Percentiles rank a stretch among this genome's conserved stretches.
Conservation (phyloP, 2,329 filamentous ascomycete species). For the Curvularia lunata region DNA sequence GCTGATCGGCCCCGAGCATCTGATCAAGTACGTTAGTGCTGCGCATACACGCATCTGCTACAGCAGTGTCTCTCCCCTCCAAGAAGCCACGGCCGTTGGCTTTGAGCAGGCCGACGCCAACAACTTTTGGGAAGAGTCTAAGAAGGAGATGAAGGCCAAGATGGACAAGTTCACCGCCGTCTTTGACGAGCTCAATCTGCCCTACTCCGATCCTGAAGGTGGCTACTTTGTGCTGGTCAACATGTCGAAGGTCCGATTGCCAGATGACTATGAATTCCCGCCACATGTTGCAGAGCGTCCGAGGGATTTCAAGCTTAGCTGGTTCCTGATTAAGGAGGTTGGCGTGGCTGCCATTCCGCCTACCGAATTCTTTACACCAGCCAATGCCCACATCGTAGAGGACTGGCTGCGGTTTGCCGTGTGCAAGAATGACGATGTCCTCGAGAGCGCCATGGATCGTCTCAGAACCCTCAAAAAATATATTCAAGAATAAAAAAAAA, state of each 20-base stretch:
- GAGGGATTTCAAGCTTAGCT: conserved; percentile 90
- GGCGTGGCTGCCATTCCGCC: conserved; percentile 96
- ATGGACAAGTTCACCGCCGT: conserved; percentile 82
- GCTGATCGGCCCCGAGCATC: conserved; percentile 84
- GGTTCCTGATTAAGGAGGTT: conserved; percentile 96
- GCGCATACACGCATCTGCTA: conserved; percentile 98
- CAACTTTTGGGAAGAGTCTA: conserved; percentile 86
- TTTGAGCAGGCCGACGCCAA: conserved; percentile 87
- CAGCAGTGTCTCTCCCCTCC: conserved; percentile 87
- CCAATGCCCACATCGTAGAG: conserved; percentile 83
- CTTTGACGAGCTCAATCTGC: conserved; percentile 57
- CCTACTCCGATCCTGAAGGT: conserved; percentile 89
- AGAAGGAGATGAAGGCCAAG: conserved; percentile 87
- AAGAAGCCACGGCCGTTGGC: conserved; percentile 91
- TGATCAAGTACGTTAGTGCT: conserved; percentile 89
- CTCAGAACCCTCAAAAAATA: conserved; percentile 59
- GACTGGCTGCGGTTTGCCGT: conserved; percentile 95
- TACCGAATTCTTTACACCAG: conserved; percentile 93
- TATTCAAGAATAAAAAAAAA: conserved; percentile 42
- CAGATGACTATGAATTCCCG: conserved; percentile 85
- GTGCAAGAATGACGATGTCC: conserved; percentile 88
- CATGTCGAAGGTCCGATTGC: conserved; percentile 84
- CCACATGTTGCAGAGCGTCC: conserved; percentile 84
- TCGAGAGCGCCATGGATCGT: conserved; percentile 59
- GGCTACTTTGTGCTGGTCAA: conserved; percentile 98